phyloP scores from a whole-genome alignment of 495 filamentous ascomycete genomes.

The Penicillium parvum region DNA sequence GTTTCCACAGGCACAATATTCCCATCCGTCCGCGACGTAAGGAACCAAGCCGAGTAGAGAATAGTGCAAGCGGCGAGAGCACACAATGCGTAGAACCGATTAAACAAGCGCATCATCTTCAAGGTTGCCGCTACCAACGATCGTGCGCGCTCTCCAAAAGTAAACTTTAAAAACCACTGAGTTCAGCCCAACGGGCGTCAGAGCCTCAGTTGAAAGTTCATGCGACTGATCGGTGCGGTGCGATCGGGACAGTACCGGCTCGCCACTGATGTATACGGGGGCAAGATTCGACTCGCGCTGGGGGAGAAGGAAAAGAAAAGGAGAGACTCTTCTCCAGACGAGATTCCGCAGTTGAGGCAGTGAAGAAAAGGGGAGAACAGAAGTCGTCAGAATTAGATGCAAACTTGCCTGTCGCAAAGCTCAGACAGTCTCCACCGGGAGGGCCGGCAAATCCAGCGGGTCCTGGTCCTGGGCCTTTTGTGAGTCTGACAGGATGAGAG shows the following conservation, averaged over 20 bases:
- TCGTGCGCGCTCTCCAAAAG: neutral
- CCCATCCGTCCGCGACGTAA: conserved; percentile 26
- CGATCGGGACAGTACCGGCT: neutral
- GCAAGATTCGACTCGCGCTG: too few relatives aligned
- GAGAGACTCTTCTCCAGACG: too few relatives aligned
- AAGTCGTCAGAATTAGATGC: neutral
- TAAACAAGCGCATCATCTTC: conserved; percentile 26
- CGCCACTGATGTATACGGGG: too few relatives aligned
- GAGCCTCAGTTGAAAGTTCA: neutral
- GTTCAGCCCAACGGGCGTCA: neutral
- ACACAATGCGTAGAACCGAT: conserved; percentile 33
- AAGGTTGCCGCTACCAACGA: neutral
- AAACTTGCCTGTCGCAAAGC: too few relatives aligned
- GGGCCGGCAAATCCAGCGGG: conserved; percentile 13
- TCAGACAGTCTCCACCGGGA: conserved; percentile 10
- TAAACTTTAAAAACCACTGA: neutral
- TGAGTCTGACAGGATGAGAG: too few relatives aligned
- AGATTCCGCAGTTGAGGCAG: too few relatives aligned
- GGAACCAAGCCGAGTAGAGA: conserved; percentile 30
- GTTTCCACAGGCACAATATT: conserved; percentile 19
- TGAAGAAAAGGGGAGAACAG: conserved; percentile 1
- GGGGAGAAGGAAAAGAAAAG: too few relatives aligned
- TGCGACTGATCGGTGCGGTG: too few relatives aligned
- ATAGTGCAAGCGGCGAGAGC: conserved; percentile 33
- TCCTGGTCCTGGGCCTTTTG: too few relatives aligned